phyloP scores from a whole-genome alignment of 2,329 filamentous ascomycete genomes.

The Aureobasidium subglaciale region DNA sequence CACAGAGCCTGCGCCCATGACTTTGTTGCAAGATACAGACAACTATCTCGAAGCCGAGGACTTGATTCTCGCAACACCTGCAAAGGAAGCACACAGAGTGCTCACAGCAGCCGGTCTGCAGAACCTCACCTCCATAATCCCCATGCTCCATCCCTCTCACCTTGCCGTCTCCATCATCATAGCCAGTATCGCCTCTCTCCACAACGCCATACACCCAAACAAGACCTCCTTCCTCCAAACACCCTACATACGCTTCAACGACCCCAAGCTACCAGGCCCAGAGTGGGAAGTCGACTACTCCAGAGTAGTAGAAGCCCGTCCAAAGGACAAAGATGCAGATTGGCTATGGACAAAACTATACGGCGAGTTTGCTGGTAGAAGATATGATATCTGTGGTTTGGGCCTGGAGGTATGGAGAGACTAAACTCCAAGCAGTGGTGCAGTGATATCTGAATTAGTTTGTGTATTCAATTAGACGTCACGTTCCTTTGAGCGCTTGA shows the following conservation, averaged over 20 bases:
- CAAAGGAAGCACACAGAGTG: conserved; percentile 17
- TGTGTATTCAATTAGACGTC: too few relatives aligned
- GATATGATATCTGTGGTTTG: conserved; percentile 47
- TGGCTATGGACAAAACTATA: conserved; percentile 45
- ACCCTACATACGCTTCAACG: conserved; percentile 40
- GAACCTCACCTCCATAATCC: conserved; percentile 21
- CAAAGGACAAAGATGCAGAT: conserved; percentile 39
- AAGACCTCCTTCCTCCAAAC: conserved; percentile 37
- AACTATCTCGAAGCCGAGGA: conserved; percentile 18
- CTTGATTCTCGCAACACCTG: conserved; percentile 28
- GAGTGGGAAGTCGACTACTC: conserved; percentile 43
- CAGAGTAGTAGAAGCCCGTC: conserved; percentile 34
- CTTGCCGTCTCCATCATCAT: conserved; percentile 24
- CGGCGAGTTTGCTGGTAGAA: conserved; percentile 40
- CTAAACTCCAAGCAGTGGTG: too few relatives aligned
- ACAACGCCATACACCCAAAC: conserved; percentile 27
- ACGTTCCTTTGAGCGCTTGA: too few relatives aligned
- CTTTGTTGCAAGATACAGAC: conserved; percentile 20
- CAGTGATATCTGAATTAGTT: too few relatives aligned
- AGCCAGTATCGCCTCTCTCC: conserved; percentile 26
- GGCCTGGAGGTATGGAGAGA: conserved; percentile 40
- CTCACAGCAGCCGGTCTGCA: conserved; percentile 16
- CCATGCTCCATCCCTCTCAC: conserved; percentile 27
- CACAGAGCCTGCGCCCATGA: conserved; percentile 25
- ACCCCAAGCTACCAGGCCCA: conserved; percentile 43